Conservation (phyloP, 2,329 filamentous ascomycete genomes). For the Ophiostoma ulmi region DNA sequence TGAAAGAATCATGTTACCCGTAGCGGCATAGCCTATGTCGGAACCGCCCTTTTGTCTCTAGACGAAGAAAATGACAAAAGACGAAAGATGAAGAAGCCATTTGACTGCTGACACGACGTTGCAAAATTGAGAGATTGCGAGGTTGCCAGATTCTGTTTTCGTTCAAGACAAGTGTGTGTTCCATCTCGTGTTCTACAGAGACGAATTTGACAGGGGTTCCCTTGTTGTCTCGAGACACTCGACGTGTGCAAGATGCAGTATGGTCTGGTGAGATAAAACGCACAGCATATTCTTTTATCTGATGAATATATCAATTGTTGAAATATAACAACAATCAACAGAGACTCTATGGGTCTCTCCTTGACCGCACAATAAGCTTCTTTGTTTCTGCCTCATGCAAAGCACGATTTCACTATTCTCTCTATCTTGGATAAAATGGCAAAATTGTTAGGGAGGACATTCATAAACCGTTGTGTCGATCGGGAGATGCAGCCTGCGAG, state of each 20-base stretch:
- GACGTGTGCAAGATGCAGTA: background rate
- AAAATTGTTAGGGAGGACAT: background rate
- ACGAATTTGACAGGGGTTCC: slow-evolving; percentile 1
- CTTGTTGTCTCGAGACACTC: background rate
- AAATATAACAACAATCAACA: background rate
- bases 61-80: background rate
- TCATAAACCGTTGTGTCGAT: background rate
- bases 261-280: background rate
- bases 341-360: background rate
- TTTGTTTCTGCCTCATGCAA: background rate
- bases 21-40: background rate
- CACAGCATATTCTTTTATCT: background rate
- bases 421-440: background rate
- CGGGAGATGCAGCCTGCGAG: background rate
- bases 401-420: background rate
- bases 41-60: background rate
- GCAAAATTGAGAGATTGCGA: background rate
- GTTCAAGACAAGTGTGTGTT: background rate
- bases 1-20: background rate
- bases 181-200: background rate
- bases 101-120: background rate
- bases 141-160: background rate
- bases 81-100: background rate
- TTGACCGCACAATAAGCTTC: background rate
- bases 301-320: background rate